Conservation (phyloP, 192 early-diverging fungal genomes). For the Backusella macrospora region DNA sequence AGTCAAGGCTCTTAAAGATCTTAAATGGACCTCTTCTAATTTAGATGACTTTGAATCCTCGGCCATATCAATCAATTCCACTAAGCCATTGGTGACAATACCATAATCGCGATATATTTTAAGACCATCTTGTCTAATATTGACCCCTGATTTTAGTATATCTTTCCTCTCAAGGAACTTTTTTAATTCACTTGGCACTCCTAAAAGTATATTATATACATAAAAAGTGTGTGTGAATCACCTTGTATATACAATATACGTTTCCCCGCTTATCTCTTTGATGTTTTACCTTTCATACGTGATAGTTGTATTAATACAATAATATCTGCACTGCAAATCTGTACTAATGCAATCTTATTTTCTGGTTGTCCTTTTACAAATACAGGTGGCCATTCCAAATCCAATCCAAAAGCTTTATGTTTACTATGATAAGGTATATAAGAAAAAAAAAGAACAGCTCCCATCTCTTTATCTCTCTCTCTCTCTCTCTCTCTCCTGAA, state of each 20-base stretch:
- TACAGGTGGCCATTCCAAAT: constrained; percentile 40
- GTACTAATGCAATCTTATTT: constrained; percentile 36
- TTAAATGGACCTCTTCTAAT: neutral
- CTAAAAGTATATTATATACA: constrained; percentile 8
- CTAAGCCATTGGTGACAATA: constrained; percentile 32
- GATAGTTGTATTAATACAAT: constrained; percentile 34
- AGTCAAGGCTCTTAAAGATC: constrained; percentile 27
- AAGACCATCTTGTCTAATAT: constrained; percentile 30
- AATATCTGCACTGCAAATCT: constrained; percentile 24
- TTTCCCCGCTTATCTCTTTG: neutral
- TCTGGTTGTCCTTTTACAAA: constrained; percentile 29
- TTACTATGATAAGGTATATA: neutral
- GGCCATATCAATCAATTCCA: constrained; percentile 27
- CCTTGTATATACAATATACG: neutral
- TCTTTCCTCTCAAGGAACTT: constrained; percentile 18
- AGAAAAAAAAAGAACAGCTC: no score
- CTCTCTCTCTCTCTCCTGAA: no score
- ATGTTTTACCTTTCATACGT: constrained; percentile 16
- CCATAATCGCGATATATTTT: constrained; percentile 35
- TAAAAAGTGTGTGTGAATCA: neutral
- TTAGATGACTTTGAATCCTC: neutral
- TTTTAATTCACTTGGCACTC: constrained; percentile 20
- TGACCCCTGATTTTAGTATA: constrained; percentile 34
- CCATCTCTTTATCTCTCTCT: no score
- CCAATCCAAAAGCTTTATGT: constrained; percentile 29